Evolutionary conservation across 148 eudicot genomes (phyloP).

Genomic region (Nepenthes mirabilis): DNA sequence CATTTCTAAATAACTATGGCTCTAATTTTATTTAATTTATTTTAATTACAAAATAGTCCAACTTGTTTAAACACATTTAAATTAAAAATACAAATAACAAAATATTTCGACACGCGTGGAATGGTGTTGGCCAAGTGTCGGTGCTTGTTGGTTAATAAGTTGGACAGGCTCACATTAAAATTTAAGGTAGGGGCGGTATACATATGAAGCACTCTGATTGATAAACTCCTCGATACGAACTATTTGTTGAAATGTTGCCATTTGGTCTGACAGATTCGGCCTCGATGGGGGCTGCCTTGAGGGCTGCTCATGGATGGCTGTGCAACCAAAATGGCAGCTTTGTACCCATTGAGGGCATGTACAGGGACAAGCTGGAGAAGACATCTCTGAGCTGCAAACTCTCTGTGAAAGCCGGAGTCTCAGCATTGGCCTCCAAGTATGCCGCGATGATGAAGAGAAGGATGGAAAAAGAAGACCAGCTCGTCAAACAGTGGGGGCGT

Average conservation of each 20-base stretch:
- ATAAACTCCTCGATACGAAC: no score
- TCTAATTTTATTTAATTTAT: no score
- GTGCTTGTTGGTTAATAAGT: no score
- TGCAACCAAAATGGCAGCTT: constrained; percentile 65
- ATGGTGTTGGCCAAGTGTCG: no score
- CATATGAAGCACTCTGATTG: not conserved
- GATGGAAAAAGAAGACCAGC: constrained; percentile 60
- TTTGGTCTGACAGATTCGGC: constrained; percentile 55
- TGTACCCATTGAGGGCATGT: constrained; percentile 56
- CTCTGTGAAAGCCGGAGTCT: constrained; percentile 58
- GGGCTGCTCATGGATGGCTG: constrained; percentile 96
- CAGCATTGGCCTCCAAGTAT: constrained; percentile 50
- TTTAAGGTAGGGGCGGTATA: no score
- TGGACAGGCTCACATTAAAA: no score
- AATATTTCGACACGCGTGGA: no score
- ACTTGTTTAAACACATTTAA: no score
- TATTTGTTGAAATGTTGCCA: not conserved
- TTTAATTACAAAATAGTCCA: no score
- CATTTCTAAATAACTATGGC: no score
- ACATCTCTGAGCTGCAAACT: constrained; percentile 52
- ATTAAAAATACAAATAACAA: no score
- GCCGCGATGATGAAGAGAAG: constrained; percentile 61
- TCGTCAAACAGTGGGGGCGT: constrained; percentile 62
- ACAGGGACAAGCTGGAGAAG: constrained; percentile 50
- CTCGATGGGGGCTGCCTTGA: constrained; percentile 70